phyloP scores from a whole-genome alignment of 257 asterid species.

The Capsicum baccatum region DNA sequence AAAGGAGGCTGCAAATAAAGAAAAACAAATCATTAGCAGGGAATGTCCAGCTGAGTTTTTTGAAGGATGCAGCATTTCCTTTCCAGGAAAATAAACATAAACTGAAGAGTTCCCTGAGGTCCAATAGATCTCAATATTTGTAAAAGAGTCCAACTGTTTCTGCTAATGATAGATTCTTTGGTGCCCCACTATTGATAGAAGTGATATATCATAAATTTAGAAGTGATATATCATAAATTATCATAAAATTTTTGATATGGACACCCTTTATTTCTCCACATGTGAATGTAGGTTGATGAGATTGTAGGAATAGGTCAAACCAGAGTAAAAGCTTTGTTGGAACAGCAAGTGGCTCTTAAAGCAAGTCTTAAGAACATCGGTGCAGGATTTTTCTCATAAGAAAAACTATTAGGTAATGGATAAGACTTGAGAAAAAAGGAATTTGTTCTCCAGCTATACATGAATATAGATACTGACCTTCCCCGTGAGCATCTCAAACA shows the following conservation, averaged over 20 bases:
- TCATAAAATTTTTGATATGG: no score
- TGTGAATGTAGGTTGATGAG: background rate
- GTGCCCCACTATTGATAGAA: background rate
- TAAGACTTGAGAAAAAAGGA: background rate
- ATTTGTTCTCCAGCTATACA: background rate
- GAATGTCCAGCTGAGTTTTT: background rate
- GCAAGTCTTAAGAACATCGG: background rate
- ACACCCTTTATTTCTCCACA: conserved; percentile 1
- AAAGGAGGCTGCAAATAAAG: conserved; percentile 33
- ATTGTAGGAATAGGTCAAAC: background rate
- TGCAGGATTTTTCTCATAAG: conserved; percentile 19
- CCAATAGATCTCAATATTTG: background rate
- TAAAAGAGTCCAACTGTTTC: background rate
- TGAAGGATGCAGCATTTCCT: background rate
- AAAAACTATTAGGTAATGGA: background rate
- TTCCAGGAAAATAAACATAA: background rate
- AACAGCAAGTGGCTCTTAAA: conserved; percentile 3
- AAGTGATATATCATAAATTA: conserved; percentile 8
- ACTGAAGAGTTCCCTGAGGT: conserved; percentile 15
- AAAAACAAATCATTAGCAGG: conserved; percentile 21
- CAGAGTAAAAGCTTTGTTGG: background rate
- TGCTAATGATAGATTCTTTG: conserved; percentile 12
- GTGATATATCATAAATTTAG: background rate
- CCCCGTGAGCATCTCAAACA: conserved; percentile 41
- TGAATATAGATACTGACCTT: conserved; percentile 25